These are phyloP conservation scores for Falciphora oryzae DNA, from an alignment of 2,329 filamentous ascomycete species.

Conservation along the genomic window DNA sequence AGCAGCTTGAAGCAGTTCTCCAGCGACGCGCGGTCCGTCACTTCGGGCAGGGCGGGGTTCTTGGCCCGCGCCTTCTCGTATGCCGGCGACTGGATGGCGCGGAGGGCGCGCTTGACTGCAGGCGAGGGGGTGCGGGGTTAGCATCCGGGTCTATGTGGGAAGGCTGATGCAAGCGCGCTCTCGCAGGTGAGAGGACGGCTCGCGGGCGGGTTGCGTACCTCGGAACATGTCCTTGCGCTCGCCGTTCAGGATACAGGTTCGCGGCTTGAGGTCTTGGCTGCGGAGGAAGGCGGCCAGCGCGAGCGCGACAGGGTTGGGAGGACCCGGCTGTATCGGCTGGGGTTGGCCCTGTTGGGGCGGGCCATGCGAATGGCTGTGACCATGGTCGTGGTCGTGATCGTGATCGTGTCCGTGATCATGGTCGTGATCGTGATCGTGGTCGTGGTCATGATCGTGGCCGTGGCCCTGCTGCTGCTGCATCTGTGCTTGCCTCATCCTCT, in stretches of 20 bases:
- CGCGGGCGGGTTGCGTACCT: conserved; percentile 45
- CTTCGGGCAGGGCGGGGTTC: conserved; percentile 81
- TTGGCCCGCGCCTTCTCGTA: conserved; percentile 88
- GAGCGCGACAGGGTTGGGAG: conserved; percentile 82
- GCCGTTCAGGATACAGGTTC: conserved; percentile 90
- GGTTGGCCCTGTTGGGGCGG: conserved; percentile 42
- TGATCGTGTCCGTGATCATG: conserved; percentile 33
- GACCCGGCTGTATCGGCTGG: conserved; percentile 67
- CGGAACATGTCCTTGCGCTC: conserved; percentile 98
- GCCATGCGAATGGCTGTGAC: conserved; percentile 27
- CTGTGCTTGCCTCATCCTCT: conserved; percentile 35
- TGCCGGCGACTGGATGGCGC: conserved; percentile 79
- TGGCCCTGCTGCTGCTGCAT: conserved; percentile 37
- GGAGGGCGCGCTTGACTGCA: conserved; percentile 89
- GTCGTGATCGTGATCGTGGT: conserved; percentile 26
- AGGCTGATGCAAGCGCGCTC: not conserved
- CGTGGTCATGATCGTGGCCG: conserved; percentile 24
- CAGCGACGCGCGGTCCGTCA: conserved; percentile 81
- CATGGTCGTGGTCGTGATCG: conserved; percentile 32
- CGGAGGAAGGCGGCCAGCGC: conserved; percentile 86
- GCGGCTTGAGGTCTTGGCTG: conserved; percentile 75
- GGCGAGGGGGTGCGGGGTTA: not conserved
- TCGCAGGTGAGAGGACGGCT: not conserved
- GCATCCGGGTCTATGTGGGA: not conserved
- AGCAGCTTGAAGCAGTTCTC: conserved; percentile 94